A percentile compares a stretch with the other conserved stretches of the same genome.
Evolutionary conservation across 306 rosid genomes (phyloP).

Genomic region (Castanea crenata): DNA sequence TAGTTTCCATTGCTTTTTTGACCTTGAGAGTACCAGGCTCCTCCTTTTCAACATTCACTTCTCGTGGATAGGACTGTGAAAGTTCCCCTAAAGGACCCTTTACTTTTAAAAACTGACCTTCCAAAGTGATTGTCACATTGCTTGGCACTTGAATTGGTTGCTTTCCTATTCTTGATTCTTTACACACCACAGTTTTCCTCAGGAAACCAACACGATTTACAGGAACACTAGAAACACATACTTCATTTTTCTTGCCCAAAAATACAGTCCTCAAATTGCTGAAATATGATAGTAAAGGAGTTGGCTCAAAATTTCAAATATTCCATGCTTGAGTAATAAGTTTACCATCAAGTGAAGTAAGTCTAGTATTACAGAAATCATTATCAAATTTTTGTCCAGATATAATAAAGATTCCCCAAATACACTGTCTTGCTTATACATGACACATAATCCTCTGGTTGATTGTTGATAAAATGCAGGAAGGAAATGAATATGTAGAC

Average conservation of each 20-base stretch:
- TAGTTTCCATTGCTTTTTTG: constrained; percentile 67
- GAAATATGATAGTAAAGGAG: constrained; percentile 37
- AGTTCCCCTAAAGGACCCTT: constrained; percentile 96
- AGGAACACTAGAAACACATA: constrained; percentile 37
- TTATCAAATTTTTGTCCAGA: background rate
- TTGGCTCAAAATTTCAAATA: constrained; percentile 16
- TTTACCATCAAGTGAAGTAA: constrained; percentile 7
- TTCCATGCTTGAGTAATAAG: constrained; percentile 1
- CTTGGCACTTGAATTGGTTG: constrained; percentile 76
- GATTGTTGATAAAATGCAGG: background rate
- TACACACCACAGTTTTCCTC: constrained; percentile 65
- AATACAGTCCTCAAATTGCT: constrained; percentile 70
- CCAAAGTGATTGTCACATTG: constrained; percentile 67
- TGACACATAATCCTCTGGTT: background rate
- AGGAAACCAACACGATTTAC: constrained; percentile 36
- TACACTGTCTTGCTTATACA: background rate
- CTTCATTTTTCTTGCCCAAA: constrained; percentile 59
- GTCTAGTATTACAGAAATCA: background rate
- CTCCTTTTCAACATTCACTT: constrained; percentile 58
- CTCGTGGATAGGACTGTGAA: constrained; percentile 71
- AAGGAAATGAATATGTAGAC: background rate
- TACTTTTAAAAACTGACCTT: constrained; percentile 70
- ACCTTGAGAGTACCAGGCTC: constrained; percentile 64
- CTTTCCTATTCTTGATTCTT: constrained; percentile 95
- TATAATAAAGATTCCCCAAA: background rate